phyloP scores from a whole-genome alignment of 352 stramenopile species.

The Phytophthora palmivora region DNA sequence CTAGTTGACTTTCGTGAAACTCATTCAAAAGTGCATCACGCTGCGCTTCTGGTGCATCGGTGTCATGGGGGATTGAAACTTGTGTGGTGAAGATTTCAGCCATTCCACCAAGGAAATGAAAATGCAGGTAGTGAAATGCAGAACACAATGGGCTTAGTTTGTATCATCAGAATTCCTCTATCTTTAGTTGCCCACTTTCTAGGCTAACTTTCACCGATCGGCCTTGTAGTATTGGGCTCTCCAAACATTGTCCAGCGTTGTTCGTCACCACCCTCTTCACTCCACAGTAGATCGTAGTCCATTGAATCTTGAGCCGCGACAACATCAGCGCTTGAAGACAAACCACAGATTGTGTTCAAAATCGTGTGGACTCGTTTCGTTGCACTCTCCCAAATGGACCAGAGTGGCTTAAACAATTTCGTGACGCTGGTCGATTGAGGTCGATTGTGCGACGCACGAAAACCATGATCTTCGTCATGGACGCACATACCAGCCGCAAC shows the following conservation, averaged over 20 bases:
- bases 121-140: neutral
- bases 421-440: neutral
- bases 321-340: neutral
- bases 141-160: too few species aligned
- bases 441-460: neutral
- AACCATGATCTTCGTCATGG: conserved; percentile 4
- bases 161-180: conserved; percentile 6
- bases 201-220: conserved; percentile 2
- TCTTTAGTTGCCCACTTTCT: conserved; percentile 22
- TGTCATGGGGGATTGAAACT: neutral
- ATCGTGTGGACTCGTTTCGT: conserved; percentile 10
- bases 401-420: neutral
- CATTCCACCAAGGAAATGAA: conserved; percentile 5
- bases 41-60: neutral
- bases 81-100: conserved; percentile 1
- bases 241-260: conserved; percentile 37
- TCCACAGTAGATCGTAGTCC: conserved; percentile 32
- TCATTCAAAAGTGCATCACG: conserved; percentile 29
- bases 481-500: conserved; percentile 11
- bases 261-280: conserved; percentile 11
- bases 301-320: conserved; percentile 8
- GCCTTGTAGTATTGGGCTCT: conserved; percentile 12
- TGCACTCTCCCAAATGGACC: conserved; percentile 11
- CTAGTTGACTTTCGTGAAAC: conserved; percentile 21
- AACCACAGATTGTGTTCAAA: conserved; percentile 6